Percentiles rank a stretch among this genome's conserved stretches.
phyloP scores from a whole-genome alignment of 148 eudicot species.

The Rhododendron williamsianum region DNA sequence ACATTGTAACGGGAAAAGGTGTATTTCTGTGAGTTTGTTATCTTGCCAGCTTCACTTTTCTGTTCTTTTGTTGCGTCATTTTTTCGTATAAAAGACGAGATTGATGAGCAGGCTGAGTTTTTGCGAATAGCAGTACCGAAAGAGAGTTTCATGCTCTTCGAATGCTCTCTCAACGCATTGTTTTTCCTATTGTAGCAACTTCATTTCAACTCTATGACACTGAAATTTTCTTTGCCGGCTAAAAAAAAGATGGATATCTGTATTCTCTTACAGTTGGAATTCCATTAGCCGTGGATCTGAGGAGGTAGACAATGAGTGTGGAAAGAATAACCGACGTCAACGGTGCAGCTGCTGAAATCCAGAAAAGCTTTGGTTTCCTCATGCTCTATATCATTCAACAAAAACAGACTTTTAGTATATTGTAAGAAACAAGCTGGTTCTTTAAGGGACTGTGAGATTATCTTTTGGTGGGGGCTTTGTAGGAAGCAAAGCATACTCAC shows the following conservation, averaged over 20 bases:
- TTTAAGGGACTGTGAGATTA: neutral
- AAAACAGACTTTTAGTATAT: neutral
- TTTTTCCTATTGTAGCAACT: neutral
- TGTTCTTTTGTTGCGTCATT: neutral
- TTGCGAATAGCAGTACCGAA: neutral
- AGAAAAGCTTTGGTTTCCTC: conserved; percentile 3
- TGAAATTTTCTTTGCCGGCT: neutral
- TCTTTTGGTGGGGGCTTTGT: neutral
- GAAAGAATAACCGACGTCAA: conserved; percentile 72
- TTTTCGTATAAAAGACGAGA: neutral
- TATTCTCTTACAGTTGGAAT: conserved; percentile 64
- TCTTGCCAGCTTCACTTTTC: neutral
- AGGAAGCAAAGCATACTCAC: conserved; percentile 16
- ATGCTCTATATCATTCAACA: neutral
- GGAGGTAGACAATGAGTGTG: conserved; percentile 51
- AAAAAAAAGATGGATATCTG: neutral
- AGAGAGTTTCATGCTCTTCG: neutral
- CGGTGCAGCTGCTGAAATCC: conserved; percentile 44
- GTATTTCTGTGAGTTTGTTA: neutral
- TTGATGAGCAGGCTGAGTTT: neutral
- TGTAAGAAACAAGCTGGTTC: neutral
- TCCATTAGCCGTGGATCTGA: conserved; percentile 45
- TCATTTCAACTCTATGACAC: neutral
- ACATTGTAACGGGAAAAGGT: neutral
- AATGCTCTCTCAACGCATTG: neutral